Base-by-base conservation (phyloP, 2,329 filamentous ascomycete genomes). In the Penicillium glabrum region DNA sequence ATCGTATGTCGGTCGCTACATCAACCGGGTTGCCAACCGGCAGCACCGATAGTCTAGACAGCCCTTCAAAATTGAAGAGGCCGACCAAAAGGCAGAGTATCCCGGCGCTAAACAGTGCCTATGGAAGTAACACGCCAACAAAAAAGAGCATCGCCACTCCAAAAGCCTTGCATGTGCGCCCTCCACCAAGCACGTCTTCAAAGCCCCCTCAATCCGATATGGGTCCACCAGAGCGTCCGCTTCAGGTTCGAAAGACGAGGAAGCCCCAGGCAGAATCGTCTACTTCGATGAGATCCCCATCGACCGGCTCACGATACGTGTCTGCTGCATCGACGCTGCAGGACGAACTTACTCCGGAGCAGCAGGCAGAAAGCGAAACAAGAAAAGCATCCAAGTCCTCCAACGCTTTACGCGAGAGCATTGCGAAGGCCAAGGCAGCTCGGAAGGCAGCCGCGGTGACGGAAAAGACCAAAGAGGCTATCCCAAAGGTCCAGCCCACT, bases 351-450 rank as follows among this genome's bases (percentile, higher is more conserved):
- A 60, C 65, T 1, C 62, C 63, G 11, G 70, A 73, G 46, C 61
- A 68, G 27, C 65, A 69, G 21, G 51, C 65, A 3, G 69, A 71
- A 45, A 51, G 51, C 23, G 75, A 78, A 56, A 68, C 73, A 14
- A 71, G 74, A 35, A 83, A 79, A 56, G 72, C 73, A 1, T 75
- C 79, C 6, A 95, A 90, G 66, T 92, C 92, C 0, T 97, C 93
- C 0, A 80, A 84, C 16, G 88, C 92, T 0, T 77, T 99, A 14
- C 86, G 95, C 33, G 91, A 97, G 51, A 93, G 95, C 53, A 97
- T 98, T 61, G 91, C 93, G 37, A 93, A 93, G 66, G 93, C 95
- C 1, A 96, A 93, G 70, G 92, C 92, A 2, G 90, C 91, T 2
- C 89, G 86, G 55, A 84, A 86, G 60, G 86, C 84, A 11, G 72